Evolutionary conservation across 2,329 filamentous ascomycete species (phyloP), one percentile per base, ranked within the genome.

Genomic region (Beauveria pseudobassiana): DNA sequence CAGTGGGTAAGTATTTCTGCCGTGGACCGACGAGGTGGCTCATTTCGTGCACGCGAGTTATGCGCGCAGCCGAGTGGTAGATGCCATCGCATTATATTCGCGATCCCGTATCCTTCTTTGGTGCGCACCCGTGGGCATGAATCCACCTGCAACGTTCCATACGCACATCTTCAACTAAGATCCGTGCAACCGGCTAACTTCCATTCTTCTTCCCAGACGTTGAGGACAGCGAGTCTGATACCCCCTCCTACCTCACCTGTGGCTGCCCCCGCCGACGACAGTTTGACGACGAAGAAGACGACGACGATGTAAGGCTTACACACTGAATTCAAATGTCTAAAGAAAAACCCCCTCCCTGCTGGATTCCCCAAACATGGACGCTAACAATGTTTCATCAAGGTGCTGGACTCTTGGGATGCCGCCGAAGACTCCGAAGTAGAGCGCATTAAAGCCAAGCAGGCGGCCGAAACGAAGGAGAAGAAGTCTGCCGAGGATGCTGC

Each of bases 351-450:
- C 24, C 10, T 59, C 46, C 7, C 5, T 26, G 68, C 55, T 55
- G 16, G 4, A 52, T 24, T 20, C 20, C 26, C 16, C 26, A 24
- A 51, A 20, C 30, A 18, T 16, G 7, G 42, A 34, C n/a, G 58
- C 62, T 62, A 40, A 65, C 55, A 45, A 48, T n/a, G 42, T 2
- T 54, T 42, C 26, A n/a, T 52, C 18, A 66, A 96, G 88, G 91
- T 98, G 62, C 85, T 97, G 71, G 95, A 99, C 64, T 93, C 91
- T 40, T 99, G 95, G 95, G 93, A 98, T 71, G 93, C 91, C 63
- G 93, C 90, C 68, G 95, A 98, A 72, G 95, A 99, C 78, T 96
- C 92, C 64, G 95, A 99, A 71, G 93, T 87, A 69, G 95, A 99
- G 80, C 90, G 92, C 70, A 93, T 97, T 77, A 99, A 98, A 82